Evolutionary conservation across 768 basidiomycete genomes (phyloP), one percentile per base, ranked within the genome.

Genomic region (Suillus subaureus): DNA sequence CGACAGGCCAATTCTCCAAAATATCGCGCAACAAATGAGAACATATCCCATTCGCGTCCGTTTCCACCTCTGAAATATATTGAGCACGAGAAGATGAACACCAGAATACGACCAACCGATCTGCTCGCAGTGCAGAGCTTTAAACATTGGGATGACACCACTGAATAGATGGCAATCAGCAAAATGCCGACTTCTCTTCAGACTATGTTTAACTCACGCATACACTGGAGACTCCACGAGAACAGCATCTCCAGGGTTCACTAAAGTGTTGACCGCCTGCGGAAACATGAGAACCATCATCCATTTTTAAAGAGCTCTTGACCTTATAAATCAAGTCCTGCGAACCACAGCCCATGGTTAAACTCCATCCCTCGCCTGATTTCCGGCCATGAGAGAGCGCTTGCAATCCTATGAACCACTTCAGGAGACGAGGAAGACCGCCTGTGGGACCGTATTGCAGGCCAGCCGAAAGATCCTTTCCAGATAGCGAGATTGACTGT

Each of bases 291-390:
- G 58, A 31, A 67, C 54, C 65, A 23, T 26, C 40, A 70, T 28
- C 33, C 42, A 13, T 18, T 18, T 28, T 11, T 43, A 57, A 31
- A 42, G 42, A 54, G 52, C 65, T 64, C 42, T 18, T 0, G 69
- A 92, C 94, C 85, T 96, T 97, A 79, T 84, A 90, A 60, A 98
- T 86, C 68, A 94, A 74, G 80, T 97, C 95, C 77, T 97, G 96
- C 52, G 92, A 93, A 13, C 96, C 96, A 47, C 84, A 83, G 2
- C 96, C 94, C 12, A 97, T 79, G 49, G 86, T 88, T 12, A 96
- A 75, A 51, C 81, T 80, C 95, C 96, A 99, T 8, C 87, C 89
- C 69, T 86, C 87, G 2, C 81, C 83, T 51, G 71, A 74, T 58
- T 81, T 80, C 54, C 93, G 82, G 5, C 85, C 86, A 71, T 99